Base-by-base conservation (phyloP, 2,329 filamentous ascomycete genomes). In the Arthrobotrys pseudoclavata region DNA sequence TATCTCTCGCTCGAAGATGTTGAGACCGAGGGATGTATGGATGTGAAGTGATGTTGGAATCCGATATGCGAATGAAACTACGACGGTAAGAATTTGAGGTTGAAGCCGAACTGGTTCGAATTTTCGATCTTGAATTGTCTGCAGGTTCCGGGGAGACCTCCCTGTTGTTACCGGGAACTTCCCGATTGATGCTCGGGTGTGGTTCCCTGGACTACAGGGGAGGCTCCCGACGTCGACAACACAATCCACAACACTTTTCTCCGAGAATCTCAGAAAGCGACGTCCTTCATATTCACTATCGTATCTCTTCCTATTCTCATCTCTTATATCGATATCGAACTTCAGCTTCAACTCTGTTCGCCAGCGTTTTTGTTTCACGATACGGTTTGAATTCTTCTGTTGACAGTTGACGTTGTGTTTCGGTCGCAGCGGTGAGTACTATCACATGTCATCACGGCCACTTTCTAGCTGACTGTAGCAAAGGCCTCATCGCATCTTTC, bases 401-500 rank as follows among this genome's bases (percentile, higher is more conserved):
- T 22, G 24, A n/a, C 52, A 22, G 29, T 37, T 24, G 9, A 22
- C 7, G 12, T n/a, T 37, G 26, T 10, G 24, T 22, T 18, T 5
- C 26, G 10, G 47, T 52, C 15, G 12, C 42, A 45, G 42, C 42
- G 2, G 20, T 9, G 5, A 52, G 24, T 42, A 60, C 68, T 50
- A 66, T 72, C 69, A 72, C 69, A 72, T 72, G 69, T 60, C 48
- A 72, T 66, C 45, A 53, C 69, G 60, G 69, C 37, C 34, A 47
- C 55, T 52, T 55, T 57, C 15, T 18, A 45, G 42, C 24, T 29
- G 50, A 18, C 50, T 31, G 50, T 34, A 53, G 31, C 29, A 29
- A 57, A 34, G 52, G 40, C 57, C 45, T 61, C 26, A 69, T 48
- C 47, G 31, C 37, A 50, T 34, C 47, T n/a, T 26, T 24, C 26